Evolutionary conservation across 768 basidiomycete species (phyloP).

Genomic region (Trametes cubensis): DNA sequence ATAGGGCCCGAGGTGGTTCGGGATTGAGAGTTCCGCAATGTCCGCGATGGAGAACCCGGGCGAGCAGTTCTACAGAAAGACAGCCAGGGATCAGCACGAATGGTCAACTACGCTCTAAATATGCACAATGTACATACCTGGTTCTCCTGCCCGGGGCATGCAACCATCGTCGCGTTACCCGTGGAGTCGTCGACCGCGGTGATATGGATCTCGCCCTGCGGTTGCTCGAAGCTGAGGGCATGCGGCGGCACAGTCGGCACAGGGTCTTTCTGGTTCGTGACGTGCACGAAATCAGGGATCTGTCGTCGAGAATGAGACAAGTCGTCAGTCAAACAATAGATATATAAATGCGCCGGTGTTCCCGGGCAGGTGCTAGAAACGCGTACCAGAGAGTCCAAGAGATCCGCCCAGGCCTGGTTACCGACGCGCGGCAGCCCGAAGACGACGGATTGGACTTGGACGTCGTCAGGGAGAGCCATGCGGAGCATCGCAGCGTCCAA

Average conservation of each 20-base stretch:
- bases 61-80: slow-evolving; percentile 28
- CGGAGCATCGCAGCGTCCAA: slow-evolving; percentile 37
- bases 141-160: slow-evolving; percentile 36
- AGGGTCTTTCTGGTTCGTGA: slow-evolving; percentile 53
- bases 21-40: slow-evolving; percentile 24
- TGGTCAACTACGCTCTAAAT: too few relatives aligned
- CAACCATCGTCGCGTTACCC: slow-evolving; percentile 27
- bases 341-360: not conserved
- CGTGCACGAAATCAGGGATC: slow-evolving; percentile 45
- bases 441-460: slow-evolving; percentile 30
- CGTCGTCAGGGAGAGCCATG: slow-evolving; percentile 30
- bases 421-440: slow-evolving; percentile 28
- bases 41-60: slow-evolving; percentile 29
- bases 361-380: too few relatives aligned
- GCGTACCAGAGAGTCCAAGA: slow-evolving; percentile 31
- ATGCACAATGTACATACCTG: slow-evolving; percentile 13
- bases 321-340: not conserved
- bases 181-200: slow-evolving; percentile 22
- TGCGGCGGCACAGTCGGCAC: slow-evolving; percentile 41
- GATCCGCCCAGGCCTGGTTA: slow-evolving; percentile 31
- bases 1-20: slow-evolving; percentile 35
- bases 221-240: slow-evolving; percentile 50
- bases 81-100: too few relatives aligned
- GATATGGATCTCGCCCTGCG: slow-evolving; percentile 42
- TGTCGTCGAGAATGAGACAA: not conserved